Conservation (phyloP, 2,329 filamentous ascomycete species). For the Phialophora expanda region DNA sequence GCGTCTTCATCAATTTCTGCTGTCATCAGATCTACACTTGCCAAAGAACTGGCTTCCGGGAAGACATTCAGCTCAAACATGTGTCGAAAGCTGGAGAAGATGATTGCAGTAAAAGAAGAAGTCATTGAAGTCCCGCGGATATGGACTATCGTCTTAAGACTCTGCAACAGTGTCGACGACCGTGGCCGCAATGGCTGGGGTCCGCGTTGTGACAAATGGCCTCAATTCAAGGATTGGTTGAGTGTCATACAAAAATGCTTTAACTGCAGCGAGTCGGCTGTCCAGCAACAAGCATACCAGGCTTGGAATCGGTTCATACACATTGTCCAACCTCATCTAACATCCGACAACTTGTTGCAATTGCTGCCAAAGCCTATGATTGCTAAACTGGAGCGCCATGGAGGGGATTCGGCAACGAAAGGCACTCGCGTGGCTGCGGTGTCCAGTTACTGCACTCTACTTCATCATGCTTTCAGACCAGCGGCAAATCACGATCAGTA, state of each 20-base stretch:
- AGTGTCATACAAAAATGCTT: slow-evolving; percentile 81
- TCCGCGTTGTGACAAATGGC: slow-evolving; percentile 68
- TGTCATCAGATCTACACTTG: slow-evolving; percentile 62
- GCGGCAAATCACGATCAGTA: slow-evolving; percentile 67
- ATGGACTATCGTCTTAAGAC: slow-evolving; percentile 81
- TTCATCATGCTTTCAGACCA: slow-evolving; percentile 83
- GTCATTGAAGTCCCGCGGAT: slow-evolving; percentile 78
- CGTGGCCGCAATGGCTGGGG: slow-evolving; percentile 57
- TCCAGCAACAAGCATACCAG: slow-evolving; percentile 76
- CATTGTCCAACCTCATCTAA: slow-evolving; percentile 68
- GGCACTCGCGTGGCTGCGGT: slow-evolving; percentile 62
- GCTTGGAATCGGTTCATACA: slow-evolving; percentile 88
- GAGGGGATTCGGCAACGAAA: slow-evolving; percentile 54
- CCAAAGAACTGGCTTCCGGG: slow-evolving; percentile 57
- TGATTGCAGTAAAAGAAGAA: slow-evolving; percentile 66
- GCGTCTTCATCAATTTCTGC: slow-evolving; percentile 71
- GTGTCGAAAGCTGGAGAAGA: slow-evolving; percentile 67
- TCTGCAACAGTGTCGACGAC: slow-evolving; percentile 57
- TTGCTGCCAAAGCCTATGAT: slow-evolving; percentile 72
- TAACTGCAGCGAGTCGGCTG: slow-evolving; percentile 73
- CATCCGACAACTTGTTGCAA: slow-evolving; percentile 60
- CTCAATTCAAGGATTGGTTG: slow-evolving; percentile 75
- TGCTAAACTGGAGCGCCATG: slow-evolving; percentile 71
- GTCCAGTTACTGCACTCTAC: slow-evolving; percentile 76
- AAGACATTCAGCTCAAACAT: slow-evolving; percentile 73